Evolutionary conservation across 2,329 filamentous ascomycete species (phyloP).

Genomic region (Talaromyces rugulosus): DNA sequence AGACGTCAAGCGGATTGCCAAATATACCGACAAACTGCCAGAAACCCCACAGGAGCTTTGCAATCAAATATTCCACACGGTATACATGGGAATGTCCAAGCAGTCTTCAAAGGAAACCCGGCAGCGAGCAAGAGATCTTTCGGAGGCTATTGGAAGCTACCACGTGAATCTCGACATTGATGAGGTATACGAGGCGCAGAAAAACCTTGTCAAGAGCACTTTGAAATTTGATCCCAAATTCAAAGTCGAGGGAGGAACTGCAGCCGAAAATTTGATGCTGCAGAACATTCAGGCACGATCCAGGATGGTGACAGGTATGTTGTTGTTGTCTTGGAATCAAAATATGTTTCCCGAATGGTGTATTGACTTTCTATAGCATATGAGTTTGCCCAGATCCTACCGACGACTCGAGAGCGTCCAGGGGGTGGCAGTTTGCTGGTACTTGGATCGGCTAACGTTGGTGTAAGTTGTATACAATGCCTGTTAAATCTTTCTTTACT

Average conservation of each 20-base stretch:
- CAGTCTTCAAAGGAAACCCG: conserved; percentile 64
- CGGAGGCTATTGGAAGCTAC: conserved; percentile 59
- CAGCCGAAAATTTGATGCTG: conserved; percentile 23
- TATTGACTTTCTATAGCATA: conserved; percentile 40
- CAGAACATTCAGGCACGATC: conserved; percentile 60
- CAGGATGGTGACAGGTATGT: conserved; percentile 53
- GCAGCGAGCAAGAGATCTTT: conserved; percentile 58
- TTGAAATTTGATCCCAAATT: conserved; percentile 57
- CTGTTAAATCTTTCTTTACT: background rate
- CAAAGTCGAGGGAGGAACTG: conserved; percentile 59
- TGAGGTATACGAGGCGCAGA: conserved; percentile 45
- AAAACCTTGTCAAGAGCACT: conserved; percentile 38
- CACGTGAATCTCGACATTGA: conserved; percentile 73
- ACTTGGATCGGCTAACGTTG: conserved; percentile 63
- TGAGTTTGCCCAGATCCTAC: conserved; percentile 58
- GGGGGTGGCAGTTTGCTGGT: conserved; percentile 57
- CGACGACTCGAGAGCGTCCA: conserved; percentile 50
- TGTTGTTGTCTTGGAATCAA: background rate
- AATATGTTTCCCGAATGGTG: background rate
- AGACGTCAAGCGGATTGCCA: conserved; percentile 27
- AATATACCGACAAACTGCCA: conserved; percentile 44
- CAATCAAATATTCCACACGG: conserved; percentile 54
- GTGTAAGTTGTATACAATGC: conserved; percentile 24
- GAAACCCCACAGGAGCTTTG: conserved; percentile 56
- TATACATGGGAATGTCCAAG: conserved; percentile 67